Percentiles rank a stretch among this genome's conserved stretches.
phyloP scores from a whole-genome alignment of 148 eudicot genomes.

The Chenopodium berlandieri region DNA sequence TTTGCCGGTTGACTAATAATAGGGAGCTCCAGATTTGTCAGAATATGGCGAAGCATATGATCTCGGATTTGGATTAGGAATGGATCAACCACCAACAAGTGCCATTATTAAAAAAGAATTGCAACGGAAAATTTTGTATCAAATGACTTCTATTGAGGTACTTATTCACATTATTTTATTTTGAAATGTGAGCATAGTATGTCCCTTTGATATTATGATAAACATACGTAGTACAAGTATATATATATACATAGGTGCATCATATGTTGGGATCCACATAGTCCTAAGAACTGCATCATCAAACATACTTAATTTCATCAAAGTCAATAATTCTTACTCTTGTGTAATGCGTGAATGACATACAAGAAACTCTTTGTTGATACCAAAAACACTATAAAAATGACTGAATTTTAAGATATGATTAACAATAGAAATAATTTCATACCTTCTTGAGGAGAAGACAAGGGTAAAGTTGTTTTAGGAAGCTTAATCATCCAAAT shows the following conservation, averaged over 20 bases:
- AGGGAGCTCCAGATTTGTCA: slow-evolving; percentile 77
- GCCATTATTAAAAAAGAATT: slow-evolving; percentile 43
- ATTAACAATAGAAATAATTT: too few species aligned
- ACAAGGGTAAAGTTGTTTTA: too few species aligned
- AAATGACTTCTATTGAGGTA: slow-evolving; percentile 71
- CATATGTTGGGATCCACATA: not conserved
- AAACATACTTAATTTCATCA: slow-evolving; percentile 3
- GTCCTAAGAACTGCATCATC: slow-evolving; percentile 9
- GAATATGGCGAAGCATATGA: slow-evolving; percentile 48
- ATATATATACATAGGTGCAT: not conserved
- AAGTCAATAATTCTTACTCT: slow-evolving; percentile 1
- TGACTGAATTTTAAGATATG: too few species aligned
- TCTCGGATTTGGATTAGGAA: slow-evolving; percentile 47
- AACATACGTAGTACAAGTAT: too few species aligned
- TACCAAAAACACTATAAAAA: too few species aligned
- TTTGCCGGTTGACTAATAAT: not conserved
- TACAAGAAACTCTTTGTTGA: too few species aligned
- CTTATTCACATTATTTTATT: not conserved
- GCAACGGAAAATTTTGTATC: slow-evolving; percentile 53
- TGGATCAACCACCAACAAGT: slow-evolving; percentile 67
- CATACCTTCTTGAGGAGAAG: too few species aligned
- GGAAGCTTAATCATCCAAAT: not conserved
- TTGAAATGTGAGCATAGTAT: too few species aligned
- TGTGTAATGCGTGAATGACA: not conserved
- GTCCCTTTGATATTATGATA: too few species aligned